Evolutionary conservation across 1,284 basidiomycete species (phyloP).

Genomic region (Neonothopanus nambi): DNA sequence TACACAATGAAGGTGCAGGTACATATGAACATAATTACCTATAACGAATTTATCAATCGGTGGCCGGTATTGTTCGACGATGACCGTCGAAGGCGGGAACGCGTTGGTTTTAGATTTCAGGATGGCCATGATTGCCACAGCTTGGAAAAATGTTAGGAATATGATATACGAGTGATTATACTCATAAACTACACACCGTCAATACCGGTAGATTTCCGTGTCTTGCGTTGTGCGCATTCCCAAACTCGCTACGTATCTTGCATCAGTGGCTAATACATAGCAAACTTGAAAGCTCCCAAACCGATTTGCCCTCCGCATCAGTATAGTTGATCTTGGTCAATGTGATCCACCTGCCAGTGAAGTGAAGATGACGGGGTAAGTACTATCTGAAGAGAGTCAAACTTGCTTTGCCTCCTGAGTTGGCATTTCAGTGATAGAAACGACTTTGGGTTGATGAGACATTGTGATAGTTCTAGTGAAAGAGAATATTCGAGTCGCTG

Average conservation of each 20-base stretch:
- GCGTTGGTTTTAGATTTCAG: constrained; percentile 70
- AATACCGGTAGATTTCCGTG: constrained; percentile 69
- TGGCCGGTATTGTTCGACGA: constrained; percentile 89
- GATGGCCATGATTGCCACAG: constrained; percentile 82
- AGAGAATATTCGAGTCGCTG: too few relatives aligned
- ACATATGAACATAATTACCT: constrained; percentile 42
- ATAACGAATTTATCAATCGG: constrained; percentile 75
- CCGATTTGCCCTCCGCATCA: constrained; percentile 75
- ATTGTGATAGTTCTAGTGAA: constrained; percentile 3
- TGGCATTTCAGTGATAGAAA: constrained; percentile 50
- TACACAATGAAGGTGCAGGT: background rate
- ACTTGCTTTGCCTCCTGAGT: constrained; percentile 62
- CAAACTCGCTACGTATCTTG: constrained; percentile 60
- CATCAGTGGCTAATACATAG: background rate
- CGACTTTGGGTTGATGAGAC: constrained; percentile 38
- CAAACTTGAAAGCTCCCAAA: constrained; percentile 28
- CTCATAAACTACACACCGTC: constrained; percentile 57
- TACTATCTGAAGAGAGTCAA: too few relatives aligned
- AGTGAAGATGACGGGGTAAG: too few relatives aligned
- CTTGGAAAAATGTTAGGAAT: constrained; percentile 28
- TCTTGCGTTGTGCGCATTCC: constrained; percentile 85
- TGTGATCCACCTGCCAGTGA: constrained; percentile 61
- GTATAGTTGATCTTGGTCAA: constrained; percentile 74
- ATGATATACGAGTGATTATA: background rate
- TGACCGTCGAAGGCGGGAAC: constrained; percentile 72